These are phyloP conservation scores for Chlamydomonas sphaeroides DNA, from an alignment of 139 green algal genomes.

Conservation along the genomic window DNA sequence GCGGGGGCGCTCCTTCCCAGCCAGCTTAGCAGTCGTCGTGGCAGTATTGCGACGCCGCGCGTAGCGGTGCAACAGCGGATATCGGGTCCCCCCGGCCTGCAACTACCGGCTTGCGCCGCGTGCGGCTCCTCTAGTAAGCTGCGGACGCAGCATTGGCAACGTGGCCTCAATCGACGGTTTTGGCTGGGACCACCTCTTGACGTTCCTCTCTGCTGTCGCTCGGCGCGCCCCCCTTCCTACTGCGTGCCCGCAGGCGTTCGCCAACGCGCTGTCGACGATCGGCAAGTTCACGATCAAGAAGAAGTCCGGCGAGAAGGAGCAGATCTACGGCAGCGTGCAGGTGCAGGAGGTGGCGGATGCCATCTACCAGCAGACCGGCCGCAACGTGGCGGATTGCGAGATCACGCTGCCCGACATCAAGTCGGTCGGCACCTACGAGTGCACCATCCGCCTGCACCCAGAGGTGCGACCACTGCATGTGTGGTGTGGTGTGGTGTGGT, in stretches of 20 bases:
- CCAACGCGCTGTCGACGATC: slow-evolving; percentile 84
- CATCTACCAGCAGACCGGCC: slow-evolving; percentile 86
- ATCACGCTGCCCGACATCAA: slow-evolving; percentile 93
- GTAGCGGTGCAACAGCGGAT: too few relatives aligned
- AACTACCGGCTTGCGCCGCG: too few relatives aligned
- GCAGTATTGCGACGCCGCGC: too few relatives aligned
- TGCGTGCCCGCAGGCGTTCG: slow-evolving; percentile 60
- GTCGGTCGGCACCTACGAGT: slow-evolving; percentile 83
- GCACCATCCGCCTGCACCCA: slow-evolving; percentile 58
- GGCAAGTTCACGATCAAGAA: slow-evolving; percentile 95
- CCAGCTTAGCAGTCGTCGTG: too few relatives aligned
- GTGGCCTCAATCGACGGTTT: too few relatives aligned
- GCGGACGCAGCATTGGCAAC: too few relatives aligned
- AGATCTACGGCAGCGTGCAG: slow-evolving; percentile 82
- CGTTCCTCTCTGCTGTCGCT: too few relatives aligned
- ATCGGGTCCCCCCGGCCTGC: too few relatives aligned
- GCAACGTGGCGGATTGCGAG: slow-evolving; percentile 75
- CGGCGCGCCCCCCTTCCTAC: too few relatives aligned
- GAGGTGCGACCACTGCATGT: slow-evolving; percentile 40
- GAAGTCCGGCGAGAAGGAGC: slow-evolving; percentile 86
- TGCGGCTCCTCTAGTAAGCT: too few relatives aligned
- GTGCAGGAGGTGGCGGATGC: slow-evolving; percentile 64
- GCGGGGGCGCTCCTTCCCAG: too few relatives aligned
- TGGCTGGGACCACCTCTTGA: too few relatives aligned
- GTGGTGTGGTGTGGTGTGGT: not conserved